Conservation (phyloP, 805 yeast species). For the Lipomyces sp. region DNA sequence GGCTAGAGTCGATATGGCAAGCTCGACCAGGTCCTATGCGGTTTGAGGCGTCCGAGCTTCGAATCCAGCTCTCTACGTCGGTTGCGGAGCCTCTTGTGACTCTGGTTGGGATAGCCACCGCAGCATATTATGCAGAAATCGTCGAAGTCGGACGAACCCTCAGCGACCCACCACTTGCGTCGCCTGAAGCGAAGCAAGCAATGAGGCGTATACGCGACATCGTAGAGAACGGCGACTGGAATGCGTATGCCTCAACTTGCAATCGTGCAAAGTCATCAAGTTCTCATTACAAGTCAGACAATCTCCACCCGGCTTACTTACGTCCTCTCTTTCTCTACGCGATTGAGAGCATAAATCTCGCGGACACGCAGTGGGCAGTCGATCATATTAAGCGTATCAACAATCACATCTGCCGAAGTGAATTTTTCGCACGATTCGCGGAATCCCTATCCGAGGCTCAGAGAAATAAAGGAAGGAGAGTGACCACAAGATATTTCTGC, state of each 20-base stretch:
- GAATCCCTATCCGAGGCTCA: background rate
- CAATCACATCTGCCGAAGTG: constrained; percentile 1
- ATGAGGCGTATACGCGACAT: background rate
- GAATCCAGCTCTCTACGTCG: background rate
- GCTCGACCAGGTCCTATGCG: background rate
- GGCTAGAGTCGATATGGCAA: background rate
- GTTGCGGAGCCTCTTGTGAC: background rate
- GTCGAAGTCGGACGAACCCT: background rate
- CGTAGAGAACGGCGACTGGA: background rate
- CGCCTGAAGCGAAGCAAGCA: background rate
- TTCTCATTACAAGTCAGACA: background rate
- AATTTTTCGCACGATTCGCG: background rate
- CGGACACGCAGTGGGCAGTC: background rate
- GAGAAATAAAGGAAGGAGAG: background rate
- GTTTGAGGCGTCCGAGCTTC: background rate
- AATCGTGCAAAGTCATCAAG: no score
- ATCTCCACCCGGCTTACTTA: background rate
- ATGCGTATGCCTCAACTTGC: no score
- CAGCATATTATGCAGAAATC: background rate
- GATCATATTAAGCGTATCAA: background rate
- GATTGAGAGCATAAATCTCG: background rate
- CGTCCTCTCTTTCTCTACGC: background rate
- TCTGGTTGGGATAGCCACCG: background rate
- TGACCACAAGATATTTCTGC: background rate
- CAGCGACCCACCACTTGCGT: background rate